These are phyloP conservation scores for Skeletonema marinoi DNA, from an alignment of 108 stramenopile species.

Conservation along the genomic window DNA sequence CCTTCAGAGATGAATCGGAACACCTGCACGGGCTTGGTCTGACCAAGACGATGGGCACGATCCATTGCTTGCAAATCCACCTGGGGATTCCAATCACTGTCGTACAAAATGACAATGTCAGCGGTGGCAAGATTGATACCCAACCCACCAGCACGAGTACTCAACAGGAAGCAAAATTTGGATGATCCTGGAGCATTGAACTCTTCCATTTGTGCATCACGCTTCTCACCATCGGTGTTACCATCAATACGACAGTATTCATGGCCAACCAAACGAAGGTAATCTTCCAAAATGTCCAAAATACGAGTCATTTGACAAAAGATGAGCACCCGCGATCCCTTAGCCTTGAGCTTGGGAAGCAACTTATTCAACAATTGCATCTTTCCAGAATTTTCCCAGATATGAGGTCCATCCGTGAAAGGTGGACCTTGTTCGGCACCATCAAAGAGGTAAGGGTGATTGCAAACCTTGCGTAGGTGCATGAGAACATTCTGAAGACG, in stretches of 20 bases:
- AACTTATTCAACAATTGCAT: conserved; percentile 90
- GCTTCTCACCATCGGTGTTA: conserved; percentile 92
- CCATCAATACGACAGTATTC: conserved; percentile 99
- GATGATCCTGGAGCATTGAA: conserved; percentile 94
- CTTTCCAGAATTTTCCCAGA: conserved; percentile 95
- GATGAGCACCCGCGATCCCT: conserved; percentile 91
- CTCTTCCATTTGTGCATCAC: conserved; percentile 88
- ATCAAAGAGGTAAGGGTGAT: conserved; percentile 98
- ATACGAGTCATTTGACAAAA: conserved; percentile 98
- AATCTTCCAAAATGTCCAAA: conserved; percentile 95
- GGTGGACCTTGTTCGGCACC: conserved; percentile 96
- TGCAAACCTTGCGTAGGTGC: conserved; percentile 99
- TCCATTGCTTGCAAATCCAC: conserved; percentile 99
- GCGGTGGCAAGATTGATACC: conserved; percentile 94
- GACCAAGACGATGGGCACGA: conserved; percentile 91
- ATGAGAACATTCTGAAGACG: conserved; percentile 94
- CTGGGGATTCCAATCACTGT: conserved; percentile 98
- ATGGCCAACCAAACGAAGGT: conserved; percentile 79
- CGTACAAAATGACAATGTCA: conserved; percentile 93
- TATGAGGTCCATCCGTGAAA: conserved; percentile 93
- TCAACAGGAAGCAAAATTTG: conserved; percentile 91
- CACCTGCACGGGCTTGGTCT: conserved; percentile 95
- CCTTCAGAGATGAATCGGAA: conserved; percentile 97
- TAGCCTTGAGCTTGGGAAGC: conserved; percentile 79
- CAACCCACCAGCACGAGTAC: conserved; percentile 94